These are phyloP conservation scores for Curvularia spicifera DNA, from an alignment of 2,329 filamentous ascomycete species.

Conservation along the genomic window DNA sequence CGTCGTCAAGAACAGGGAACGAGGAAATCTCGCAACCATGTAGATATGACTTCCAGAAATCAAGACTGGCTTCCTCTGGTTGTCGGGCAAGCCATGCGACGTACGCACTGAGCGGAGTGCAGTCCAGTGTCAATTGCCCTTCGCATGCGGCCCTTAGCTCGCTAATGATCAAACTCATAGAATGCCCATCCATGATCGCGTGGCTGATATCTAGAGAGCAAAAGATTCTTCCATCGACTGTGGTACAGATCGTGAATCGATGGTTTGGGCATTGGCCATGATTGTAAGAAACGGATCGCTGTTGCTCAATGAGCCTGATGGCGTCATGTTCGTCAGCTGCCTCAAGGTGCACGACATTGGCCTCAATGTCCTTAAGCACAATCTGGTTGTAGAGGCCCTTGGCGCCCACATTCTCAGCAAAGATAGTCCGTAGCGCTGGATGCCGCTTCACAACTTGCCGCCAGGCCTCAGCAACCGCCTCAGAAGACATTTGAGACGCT, in stretches of 20 bases:
- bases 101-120: constrained; percentile 43
- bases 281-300: constrained; percentile 35
- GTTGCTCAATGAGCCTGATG: constrained; percentile 26
- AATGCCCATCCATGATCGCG: constrained; percentile 46
- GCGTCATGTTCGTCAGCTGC: constrained; percentile 32
- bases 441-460: constrained; percentile 38
- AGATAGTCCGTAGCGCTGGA: constrained; percentile 41
- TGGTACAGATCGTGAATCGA: constrained; percentile 42
- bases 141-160: constrained; percentile 41
- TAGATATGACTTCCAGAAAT: constrained; percentile 44
- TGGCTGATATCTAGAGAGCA: constrained; percentile 46
- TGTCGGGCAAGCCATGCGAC: constrained; percentile 39
- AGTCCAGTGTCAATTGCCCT: constrained; percentile 28
- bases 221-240: constrained; percentile 28
- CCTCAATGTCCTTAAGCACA: constrained; percentile 36
- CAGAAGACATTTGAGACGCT: constrained; percentile 18
- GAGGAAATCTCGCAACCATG: constrained; percentile 41
- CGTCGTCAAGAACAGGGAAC: constrained; percentile 42
- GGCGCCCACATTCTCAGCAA: constrained; percentile 39
- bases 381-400: constrained; percentile 44
- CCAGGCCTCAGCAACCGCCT: constrained; percentile 37
- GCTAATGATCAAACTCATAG: constrained; percentile 39
- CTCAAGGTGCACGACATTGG: constrained; percentile 34
- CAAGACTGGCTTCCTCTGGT: constrained; percentile 33
- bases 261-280: constrained; percentile 38